These are phyloP conservation scores for Exophiala spinifera DNA, from an alignment of 2,329 filamentous ascomycete species.

Conservation along the genomic window DNA sequence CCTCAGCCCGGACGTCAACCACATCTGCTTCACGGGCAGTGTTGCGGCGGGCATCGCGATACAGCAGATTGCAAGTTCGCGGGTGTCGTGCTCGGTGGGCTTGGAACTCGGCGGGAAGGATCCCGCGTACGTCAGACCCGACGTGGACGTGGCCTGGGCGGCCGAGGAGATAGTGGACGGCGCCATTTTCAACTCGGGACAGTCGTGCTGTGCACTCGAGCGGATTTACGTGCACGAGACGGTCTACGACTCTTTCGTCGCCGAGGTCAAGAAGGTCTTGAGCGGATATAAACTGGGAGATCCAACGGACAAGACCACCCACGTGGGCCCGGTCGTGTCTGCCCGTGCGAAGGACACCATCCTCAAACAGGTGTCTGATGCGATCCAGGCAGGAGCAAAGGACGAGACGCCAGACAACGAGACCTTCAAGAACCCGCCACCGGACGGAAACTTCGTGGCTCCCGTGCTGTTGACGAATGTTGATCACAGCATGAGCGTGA, in stretches of 20 bases:
- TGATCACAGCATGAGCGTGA: conserved; percentile 78
- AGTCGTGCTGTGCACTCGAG: conserved; percentile 93
- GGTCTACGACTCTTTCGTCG: conserved; percentile 78
- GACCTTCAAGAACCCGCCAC: conserved; percentile 67
- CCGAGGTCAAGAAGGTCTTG: conserved; percentile 75
- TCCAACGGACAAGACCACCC: conserved; percentile 72
- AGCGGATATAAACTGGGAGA: conserved; percentile 83
- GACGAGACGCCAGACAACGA: conserved; percentile 80
- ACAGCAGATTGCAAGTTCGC: conserved; percentile 77
- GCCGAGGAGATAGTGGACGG: conserved; percentile 94
- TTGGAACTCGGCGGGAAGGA: conserved; percentile 94
- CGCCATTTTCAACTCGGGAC: conserved; percentile 96
- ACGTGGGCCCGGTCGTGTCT: conserved; percentile 86
- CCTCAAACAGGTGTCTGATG: conserved; percentile 75
- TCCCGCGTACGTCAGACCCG: conserved; percentile 79
- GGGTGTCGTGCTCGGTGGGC: conserved; percentile 62
- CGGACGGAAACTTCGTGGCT: conserved; percentile 79
- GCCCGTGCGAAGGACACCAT: conserved; percentile 74
- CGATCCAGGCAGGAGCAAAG: conserved; percentile 76
- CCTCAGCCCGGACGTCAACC: conserved; percentile 69
- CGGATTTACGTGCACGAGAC: conserved; percentile 84
- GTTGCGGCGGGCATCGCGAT: conserved; percentile 83
- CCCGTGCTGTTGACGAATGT: conserved; percentile 79
- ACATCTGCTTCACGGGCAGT: conserved; percentile 92
- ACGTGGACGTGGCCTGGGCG: conserved; percentile 86